Evolutionary conservation across 768 basidiomycete species (phyloP).

Genomic region (Botryobasidium botryosum): DNA sequence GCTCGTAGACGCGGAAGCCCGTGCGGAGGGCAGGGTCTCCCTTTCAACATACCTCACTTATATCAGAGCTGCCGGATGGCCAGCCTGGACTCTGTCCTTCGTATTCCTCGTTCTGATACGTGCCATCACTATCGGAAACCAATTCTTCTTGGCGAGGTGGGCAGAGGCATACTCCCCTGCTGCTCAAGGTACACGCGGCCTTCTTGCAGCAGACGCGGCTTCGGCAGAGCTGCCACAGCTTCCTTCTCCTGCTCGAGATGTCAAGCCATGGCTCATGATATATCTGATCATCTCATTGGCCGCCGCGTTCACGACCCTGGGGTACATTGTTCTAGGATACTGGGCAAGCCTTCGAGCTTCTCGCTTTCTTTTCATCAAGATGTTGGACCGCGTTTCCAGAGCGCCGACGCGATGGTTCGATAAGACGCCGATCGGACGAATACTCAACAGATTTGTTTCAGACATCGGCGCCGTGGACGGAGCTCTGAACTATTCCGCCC

Average conservation of each 20-base stretch:
- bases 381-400: slow-evolving; percentile 37
- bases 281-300: slow-evolving; percentile 45
- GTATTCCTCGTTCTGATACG: slow-evolving; percentile 26
- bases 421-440: slow-evolving; percentile 55
- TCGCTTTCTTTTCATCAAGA: slow-evolving; percentile 30
- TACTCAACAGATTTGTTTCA: slow-evolving; percentile 62
- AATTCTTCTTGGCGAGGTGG: slow-evolving; percentile 55
- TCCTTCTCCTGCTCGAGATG: slow-evolving; percentile 41
- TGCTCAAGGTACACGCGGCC: background rate
- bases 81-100: slow-evolving; percentile 38
- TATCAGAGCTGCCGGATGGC: slow-evolving; percentile 40
- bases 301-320: slow-evolving; percentile 35
- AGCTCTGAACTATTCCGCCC: slow-evolving; percentile 37
- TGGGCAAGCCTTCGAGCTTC: slow-evolving; percentile 54
- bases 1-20: slow-evolving; percentile 42
- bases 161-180: slow-evolving; percentile 37
- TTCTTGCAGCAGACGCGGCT: background rate
- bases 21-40: slow-evolving; percentile 50
- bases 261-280: slow-evolving; percentile 47
- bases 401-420: slow-evolving; percentile 60
- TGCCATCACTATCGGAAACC: background rate
- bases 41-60: slow-evolving; percentile 43
- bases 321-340: slow-evolving; percentile 45
- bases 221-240: slow-evolving; percentile 15
- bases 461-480: slow-evolving; percentile 64